Conservation (phyloP, 441 rosid species). For the Syzygium syzygioides region DNA sequence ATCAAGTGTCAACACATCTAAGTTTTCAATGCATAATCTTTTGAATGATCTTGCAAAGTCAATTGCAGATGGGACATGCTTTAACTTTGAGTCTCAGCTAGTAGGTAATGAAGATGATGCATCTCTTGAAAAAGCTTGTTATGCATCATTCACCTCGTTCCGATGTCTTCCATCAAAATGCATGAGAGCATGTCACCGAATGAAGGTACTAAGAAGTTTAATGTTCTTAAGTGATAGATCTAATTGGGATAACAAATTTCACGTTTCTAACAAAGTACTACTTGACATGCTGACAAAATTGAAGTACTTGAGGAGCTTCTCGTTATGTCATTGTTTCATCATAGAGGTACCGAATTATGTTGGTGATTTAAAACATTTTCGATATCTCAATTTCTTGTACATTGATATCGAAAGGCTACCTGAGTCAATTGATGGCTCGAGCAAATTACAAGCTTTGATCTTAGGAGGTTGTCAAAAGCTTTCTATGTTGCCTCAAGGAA, state of each 20-base stretch:
- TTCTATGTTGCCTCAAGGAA: background rate
- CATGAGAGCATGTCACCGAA: background rate
- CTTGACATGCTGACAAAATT: background rate
- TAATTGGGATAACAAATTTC: fast-evolving
- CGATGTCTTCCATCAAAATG: fast-evolving
- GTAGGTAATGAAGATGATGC: background rate
- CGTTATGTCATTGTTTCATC: background rate
- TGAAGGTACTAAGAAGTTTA: background rate
- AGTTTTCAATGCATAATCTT: background rate
- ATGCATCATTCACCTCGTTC: background rate
- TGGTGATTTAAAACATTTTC: background rate
- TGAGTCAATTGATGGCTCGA: background rate
- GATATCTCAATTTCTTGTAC: background rate
- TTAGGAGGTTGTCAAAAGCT: background rate
- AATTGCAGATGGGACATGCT: background rate
- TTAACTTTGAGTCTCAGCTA: background rate
- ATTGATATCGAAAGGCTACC: background rate
- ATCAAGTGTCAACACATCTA: background rate
- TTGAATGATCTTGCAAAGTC: background rate
- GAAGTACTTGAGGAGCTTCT: background rate
- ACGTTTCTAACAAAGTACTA: background rate
- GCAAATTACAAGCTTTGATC: background rate
- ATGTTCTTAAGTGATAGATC: background rate
- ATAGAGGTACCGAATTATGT: background rate
- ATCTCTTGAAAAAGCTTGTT: background rate